A percentile compares a stretch with the other conserved stretches of the same genome.
Conservation (phyloP, 805 yeast genomes). For the Kluyveromyces nonfermentans region DNA sequence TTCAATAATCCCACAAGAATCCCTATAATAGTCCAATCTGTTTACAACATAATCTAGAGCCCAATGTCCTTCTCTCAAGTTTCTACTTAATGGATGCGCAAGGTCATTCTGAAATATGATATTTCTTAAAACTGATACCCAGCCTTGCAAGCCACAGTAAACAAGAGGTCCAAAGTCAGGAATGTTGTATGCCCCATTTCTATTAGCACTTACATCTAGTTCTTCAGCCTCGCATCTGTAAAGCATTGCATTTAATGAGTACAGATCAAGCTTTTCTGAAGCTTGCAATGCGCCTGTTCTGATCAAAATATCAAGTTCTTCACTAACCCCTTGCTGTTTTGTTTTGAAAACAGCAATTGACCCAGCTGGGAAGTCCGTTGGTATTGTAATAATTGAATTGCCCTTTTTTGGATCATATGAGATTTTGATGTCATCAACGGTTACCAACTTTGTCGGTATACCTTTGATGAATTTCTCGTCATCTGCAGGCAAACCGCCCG, state of each 20-base stretch:
- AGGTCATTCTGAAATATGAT: slow-evolving; percentile 64
- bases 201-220: slow-evolving; percentile 64
- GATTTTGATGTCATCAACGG: slow-evolving; percentile 42
- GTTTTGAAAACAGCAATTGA: slow-evolving; percentile 81
- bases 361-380: slow-evolving; percentile 73
- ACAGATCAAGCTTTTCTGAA: slow-evolving; percentile 46
- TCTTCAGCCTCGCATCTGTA: slow-evolving; percentile 84
- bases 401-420: slow-evolving; percentile 33
- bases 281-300: slow-evolving; percentile 73
- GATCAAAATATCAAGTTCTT: slow-evolving; percentile 53
- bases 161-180: slow-evolving; percentile 68
- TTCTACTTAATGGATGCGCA: slow-evolving; percentile 75
- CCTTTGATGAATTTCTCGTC: slow-evolving; percentile 41
- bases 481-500: slow-evolving; percentile 38
- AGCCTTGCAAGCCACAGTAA: slow-evolving; percentile 91
- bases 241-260: slow-evolving; percentile 65
- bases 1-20: slow-evolving; percentile 37
- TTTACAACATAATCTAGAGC: slow-evolving; percentile 67
- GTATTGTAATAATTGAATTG: slow-evolving; percentile 47
- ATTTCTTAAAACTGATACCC: slow-evolving; percentile 60
- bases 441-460: slow-evolving; percentile 54
- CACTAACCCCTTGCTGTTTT: slow-evolving; percentile 54
- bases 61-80: slow-evolving; percentile 80
- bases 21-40: slow-evolving; percentile 49
- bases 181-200: slow-evolving; percentile 61